Base-by-base conservation (phyloP, 805 yeast genomes). In the Osmozyma mogii region DNA sequence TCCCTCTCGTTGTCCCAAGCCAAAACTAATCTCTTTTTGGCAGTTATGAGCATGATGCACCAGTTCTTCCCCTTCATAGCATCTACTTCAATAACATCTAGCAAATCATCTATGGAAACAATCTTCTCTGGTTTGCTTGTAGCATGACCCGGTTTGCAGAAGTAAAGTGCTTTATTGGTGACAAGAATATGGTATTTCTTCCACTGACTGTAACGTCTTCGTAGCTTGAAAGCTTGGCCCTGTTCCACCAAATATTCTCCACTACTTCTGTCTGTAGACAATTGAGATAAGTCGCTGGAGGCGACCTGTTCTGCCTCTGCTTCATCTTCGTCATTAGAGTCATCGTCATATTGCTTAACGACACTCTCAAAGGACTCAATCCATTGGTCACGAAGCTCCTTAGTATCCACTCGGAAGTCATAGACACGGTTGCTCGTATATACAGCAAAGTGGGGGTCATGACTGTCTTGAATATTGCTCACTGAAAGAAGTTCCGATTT, bases 71-170 rank as follows among this genome's bases (percentile, higher is more conserved):
- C 44, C 31, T 52, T 55, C 23, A 66, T 30, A 1, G 72, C 66
- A 32, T 71, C 76, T 17, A 70, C 42, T 38, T 71, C 77, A 19
- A 70, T 66, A 15, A 62, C 71, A 37, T 70, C 76, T 9, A 62
- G 42, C 10, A 70, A 39, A 15, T 63, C 58, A 4, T 45, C 45
- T 10, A 43, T 32, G 6, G 29, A 28, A 10, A 69, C 47, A 31
- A 48, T 36, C 37, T 65, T 61, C 35, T 46, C 32, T 3, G 62
- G 55, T 28, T 21, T 22, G 16, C 12, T 17, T 15, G 15, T 15
- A 13, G 11, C 45, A 23, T 38, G 34, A 5, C 35, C 36, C 16
- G 45, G 37, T 40, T 65, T 68, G 56, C 61, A 67, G 35, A 70
- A 58, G 29, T 56, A 45, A 18, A 72, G 32, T 15, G 52, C 47